These are phyloP conservation scores for Amylostereum chailletii DNA, from an alignment of 1,284 basidiomycete genomes.

Conservation along the genomic window DNA sequence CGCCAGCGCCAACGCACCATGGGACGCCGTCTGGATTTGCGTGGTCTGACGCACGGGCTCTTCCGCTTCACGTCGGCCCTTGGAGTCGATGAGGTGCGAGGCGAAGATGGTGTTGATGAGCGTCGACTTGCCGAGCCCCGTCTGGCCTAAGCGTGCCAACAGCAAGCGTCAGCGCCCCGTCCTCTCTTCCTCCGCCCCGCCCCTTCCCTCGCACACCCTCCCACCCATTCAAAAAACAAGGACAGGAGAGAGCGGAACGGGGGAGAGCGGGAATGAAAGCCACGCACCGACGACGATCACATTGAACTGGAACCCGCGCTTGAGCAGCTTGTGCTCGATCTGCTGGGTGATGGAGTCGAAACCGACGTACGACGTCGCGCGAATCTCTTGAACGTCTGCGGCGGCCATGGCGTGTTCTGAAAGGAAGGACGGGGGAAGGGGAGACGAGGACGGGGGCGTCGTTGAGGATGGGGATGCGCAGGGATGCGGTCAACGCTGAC, in stretches of 20 bases:
- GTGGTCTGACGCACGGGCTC: slow-evolving; percentile 91
- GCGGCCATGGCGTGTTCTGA: slow-evolving; percentile 29
- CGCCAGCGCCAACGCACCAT: slow-evolving; percentile 55
- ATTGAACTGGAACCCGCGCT: slow-evolving; percentile 99
- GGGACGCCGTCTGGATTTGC: slow-evolving; percentile 91
- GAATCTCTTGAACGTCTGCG: slow-evolving; percentile 62
- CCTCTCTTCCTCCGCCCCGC: neutral
- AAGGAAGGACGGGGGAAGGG: slow-evolving; percentile 2
- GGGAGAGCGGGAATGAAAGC: slow-evolving; percentile 2
- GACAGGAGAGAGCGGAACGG: neutral
- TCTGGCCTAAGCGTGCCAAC: slow-evolving; percentile 62
- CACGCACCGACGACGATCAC: slow-evolving; percentile 87
- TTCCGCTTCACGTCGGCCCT: slow-evolving; percentile 85
- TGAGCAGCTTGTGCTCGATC: slow-evolving; percentile 98
- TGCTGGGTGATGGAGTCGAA: slow-evolving; percentile 96
- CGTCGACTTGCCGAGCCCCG: slow-evolving; percentile 96
- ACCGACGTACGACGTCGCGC: slow-evolving; percentile 84
- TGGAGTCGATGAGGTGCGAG: slow-evolving; percentile 94
- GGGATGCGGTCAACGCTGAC: too few relatives aligned
- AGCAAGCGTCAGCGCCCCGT: neutral
- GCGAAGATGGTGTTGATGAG: slow-evolving; percentile 99
- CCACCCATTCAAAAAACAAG: neutral
- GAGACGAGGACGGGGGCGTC: slow-evolving; percentile 1
- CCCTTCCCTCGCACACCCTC: neutral
- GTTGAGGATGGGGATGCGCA: too few relatives aligned